Base-by-base conservation (phyloP, 495 filamentous ascomycete species). In the Beverwykella pulmonaria region DNA sequence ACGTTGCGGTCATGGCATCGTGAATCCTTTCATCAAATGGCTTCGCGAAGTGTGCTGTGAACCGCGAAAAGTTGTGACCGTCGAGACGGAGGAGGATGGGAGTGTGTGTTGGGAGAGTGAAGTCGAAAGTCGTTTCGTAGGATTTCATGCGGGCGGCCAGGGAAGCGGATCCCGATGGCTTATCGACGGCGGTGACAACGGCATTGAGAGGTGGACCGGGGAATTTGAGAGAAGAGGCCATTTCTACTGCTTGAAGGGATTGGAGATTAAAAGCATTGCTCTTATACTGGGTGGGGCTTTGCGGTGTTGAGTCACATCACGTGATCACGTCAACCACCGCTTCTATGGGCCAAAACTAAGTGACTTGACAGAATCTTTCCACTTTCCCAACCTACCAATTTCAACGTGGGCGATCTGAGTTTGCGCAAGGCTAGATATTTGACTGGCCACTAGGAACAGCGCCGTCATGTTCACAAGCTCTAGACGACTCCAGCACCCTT, bases 21-120 rank as follows among this genome's bases (percentile, higher is more conserved):
- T 68, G 65, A 19, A 68, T 62, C 12, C 65, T 48, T 29, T 57
- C 25, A 29, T 68, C 65, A 17, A 68, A 68, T 0, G 65, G 65
- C 20, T 32, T 12, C 4, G 17, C n/a, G 22, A 68, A 68, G 52
- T 27, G 17, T 19, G 48, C 23, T 3, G 59, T 62, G 52, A 68
- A 68, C 6, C 53, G 50, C 2, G 58, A 62, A 36, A 68, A 68
- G 52, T 20, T 60, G 59, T 68, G 59, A 9, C 65, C 65, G 26
- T 68, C 65, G 1, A 68, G 65, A 20, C 65, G 65, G 39, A 68
- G 59, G 29, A 68, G 50, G 20, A 56, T 29, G 9, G 65, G 65
- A 29, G 52, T 20, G 44, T 34, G 8, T 10, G 26, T 15, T 14
- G 58, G 65, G 1, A 68, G n/a, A 20, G 23, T 53, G 32, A 34